Percentiles rank a stretch among this genome's conserved stretches.
Conservation (phyloP, 257 asterid genomes). For the Fraxinus pennsylvanica region DNA sequence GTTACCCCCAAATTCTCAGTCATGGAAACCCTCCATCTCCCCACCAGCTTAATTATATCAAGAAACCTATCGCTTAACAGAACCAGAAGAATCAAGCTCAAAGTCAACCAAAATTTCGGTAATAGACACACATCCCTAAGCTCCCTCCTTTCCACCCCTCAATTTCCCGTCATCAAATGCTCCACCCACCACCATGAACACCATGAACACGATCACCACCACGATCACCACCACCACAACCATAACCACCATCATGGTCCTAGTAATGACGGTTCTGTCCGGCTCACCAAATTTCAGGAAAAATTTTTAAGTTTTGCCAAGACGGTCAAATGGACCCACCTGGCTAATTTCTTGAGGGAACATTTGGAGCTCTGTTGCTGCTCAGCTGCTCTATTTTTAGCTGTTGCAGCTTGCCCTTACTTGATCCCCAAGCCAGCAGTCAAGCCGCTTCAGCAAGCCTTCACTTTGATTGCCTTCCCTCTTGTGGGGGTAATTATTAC, state of each 20-base stretch:
- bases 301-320: slow-evolving; percentile 59
- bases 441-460: slow-evolving; percentile 59
- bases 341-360: slow-evolving; percentile 75
- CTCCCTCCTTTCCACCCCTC: slow-evolving; percentile 17
- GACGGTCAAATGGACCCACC: slow-evolving; percentile 60
- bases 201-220: slow-evolving; percentile 21
- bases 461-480: slow-evolving; percentile 75
- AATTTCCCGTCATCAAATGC: slow-evolving; percentile 33
- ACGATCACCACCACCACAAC: slow-evolving; percentile 31
- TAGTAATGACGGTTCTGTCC: slow-evolving; percentile 34
- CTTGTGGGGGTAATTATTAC: slow-evolving; percentile 72
- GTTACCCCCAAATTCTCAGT: neutral
- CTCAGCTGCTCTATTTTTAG: slow-evolving; percentile 70
- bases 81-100: slow-evolving; percentile 34
- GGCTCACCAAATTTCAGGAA: slow-evolving; percentile 67
- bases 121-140: slow-evolving; percentile 20
- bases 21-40: slow-evolving; percentile 47
- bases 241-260: slow-evolving; percentile 31
- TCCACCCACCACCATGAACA: slow-evolving; percentile 27
- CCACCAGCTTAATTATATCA: slow-evolving; percentile 22
- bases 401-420: slow-evolving; percentile 76
- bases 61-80: slow-evolving; percentile 26
- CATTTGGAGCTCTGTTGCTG: slow-evolving; percentile 88
- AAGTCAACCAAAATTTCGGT: slow-evolving; percentile 24
- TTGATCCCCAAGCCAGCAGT: slow-evolving; percentile 58